Evolutionary conservation across 2,329 filamentous ascomycete species (phyloP).

Genomic region (Apiospora saccharicola): DNA sequence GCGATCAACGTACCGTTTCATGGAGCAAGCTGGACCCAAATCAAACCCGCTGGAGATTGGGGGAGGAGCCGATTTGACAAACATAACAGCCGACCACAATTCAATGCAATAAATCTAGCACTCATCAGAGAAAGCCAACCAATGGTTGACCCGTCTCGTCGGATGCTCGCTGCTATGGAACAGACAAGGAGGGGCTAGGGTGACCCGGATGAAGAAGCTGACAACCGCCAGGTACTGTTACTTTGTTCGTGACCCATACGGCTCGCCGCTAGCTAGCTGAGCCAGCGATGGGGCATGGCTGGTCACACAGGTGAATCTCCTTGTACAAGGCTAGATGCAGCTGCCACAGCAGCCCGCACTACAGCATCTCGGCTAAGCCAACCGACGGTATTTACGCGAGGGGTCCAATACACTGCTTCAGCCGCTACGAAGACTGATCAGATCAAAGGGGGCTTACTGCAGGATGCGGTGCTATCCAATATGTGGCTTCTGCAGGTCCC

Average conservation of each 20-base stretch:
- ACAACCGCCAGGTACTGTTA: neutral
- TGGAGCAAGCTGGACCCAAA: slow-evolving; percentile 9
- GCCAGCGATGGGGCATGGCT: slow-evolving; percentile 10
- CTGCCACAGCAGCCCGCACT: slow-evolving; percentile 13
- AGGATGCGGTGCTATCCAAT: neutral
- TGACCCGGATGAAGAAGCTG: neutral
- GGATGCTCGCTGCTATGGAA: neutral
- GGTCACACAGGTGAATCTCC: neutral
- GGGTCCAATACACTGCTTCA: neutral
- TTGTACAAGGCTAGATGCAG: slow-evolving; percentile 22
- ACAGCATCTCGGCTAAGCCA: slow-evolving; percentile 14
- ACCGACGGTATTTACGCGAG: neutral
- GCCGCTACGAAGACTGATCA: neutral
- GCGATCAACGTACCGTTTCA: neutral
- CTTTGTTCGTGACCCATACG: neutral
- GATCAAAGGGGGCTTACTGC: slow-evolving; percentile 3
- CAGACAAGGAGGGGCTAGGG: neutral
- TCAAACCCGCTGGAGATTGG: neutral
- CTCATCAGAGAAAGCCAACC: neutral
- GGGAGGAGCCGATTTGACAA: neutral
- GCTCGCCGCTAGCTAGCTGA: neutral
- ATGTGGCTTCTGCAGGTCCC: neutral
- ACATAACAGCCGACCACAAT: neutral
- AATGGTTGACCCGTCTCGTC: neutral
- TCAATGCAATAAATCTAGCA: neutral